Evolutionary conservation across 495 filamentous ascomycete genomes (phyloP).

Genomic region (Penicillium subrubescens): DNA sequence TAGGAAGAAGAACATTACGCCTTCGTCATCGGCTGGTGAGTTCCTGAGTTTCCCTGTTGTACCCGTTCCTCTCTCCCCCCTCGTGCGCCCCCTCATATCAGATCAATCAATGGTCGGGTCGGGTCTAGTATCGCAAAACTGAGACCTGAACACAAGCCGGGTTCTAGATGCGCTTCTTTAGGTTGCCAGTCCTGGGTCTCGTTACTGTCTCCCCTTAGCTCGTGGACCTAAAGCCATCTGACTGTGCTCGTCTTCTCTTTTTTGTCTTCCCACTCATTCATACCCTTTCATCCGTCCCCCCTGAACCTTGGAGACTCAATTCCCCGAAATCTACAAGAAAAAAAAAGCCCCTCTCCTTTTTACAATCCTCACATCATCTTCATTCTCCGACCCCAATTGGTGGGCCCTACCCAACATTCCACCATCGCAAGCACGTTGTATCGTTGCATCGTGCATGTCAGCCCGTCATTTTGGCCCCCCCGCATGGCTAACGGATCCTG

Average conservation of each 20-base stretch:
- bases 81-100: background rate
- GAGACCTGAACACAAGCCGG: conserved; percentile 4
- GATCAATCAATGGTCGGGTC: background rate
- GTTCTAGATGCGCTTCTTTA: conserved; percentile 18
- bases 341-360: background rate
- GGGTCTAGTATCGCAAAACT: conserved; percentile 16
- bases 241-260: background rate
- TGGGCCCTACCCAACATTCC: conserved; percentile 11
- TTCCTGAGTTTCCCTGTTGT: background rate
- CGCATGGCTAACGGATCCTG: conserved; percentile 25
- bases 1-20: conserved; percentile 37
- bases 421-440: background rate
- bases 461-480: conserved; percentile 14
- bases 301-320: background rate
- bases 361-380: background rate
- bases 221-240: conserved; percentile 7
- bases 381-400: background rate
- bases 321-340: background rate
- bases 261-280: conserved; percentile 1
- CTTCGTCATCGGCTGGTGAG: conserved; percentile 32
- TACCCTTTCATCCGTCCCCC: background rate
- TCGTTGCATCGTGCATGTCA: conserved; percentile 18
- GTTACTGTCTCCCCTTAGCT: conserved; percentile 8
- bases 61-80: background rate
- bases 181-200: background rate